These are phyloP conservation scores for Gentiana macrophylla DNA, from an alignment of 257 asterid species.

Conservation along the genomic window DNA sequence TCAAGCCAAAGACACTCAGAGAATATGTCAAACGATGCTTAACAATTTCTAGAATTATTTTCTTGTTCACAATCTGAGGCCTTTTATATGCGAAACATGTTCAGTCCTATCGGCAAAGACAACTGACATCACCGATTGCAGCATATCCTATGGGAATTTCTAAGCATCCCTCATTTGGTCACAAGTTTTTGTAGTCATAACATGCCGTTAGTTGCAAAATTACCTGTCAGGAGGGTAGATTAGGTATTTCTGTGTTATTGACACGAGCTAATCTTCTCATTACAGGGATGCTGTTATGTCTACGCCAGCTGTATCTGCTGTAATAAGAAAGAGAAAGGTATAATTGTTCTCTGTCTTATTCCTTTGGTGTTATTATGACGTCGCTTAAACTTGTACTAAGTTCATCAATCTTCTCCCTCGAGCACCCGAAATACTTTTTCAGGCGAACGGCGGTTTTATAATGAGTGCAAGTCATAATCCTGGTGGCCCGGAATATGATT, in stretches of 20 bases:
- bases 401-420: slow-evolving; percentile 5
- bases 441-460: slow-evolving; percentile 97
- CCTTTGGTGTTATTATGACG: slow-evolving; percentile 1
- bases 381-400: slow-evolving; percentile 5
- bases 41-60: too few species aligned
- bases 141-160: too few species aligned
- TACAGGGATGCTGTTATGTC: slow-evolving; percentile 89
- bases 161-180: too few species aligned
- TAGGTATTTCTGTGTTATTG: background rate
- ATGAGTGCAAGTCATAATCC: slow-evolving; percentile 99
- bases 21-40: too few species aligned
- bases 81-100: too few species aligned
- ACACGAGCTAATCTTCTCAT: slow-evolving; percentile 7
- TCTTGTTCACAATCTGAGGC: too few species aligned
- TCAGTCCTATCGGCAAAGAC: too few species aligned
- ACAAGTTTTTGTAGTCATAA: too few species aligned
- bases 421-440: slow-evolving; percentile 8
- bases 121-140: too few species aligned
- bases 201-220: too few species aligned
- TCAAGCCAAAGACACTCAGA: too few species aligned
- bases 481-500: slow-evolving; percentile 96
- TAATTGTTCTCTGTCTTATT: slow-evolving; percentile 8
- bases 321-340: slow-evolving; percentile 89
- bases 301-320: slow-evolving; percentile 96
- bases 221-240: too few species aligned